A percentile compares a stretch with the other conserved stretches of the same genome.
These are phyloP conservation scores for Kuraishia piskuri DNA, from an alignment of 805 yeast genomes.

Conservation along the genomic window DNA sequence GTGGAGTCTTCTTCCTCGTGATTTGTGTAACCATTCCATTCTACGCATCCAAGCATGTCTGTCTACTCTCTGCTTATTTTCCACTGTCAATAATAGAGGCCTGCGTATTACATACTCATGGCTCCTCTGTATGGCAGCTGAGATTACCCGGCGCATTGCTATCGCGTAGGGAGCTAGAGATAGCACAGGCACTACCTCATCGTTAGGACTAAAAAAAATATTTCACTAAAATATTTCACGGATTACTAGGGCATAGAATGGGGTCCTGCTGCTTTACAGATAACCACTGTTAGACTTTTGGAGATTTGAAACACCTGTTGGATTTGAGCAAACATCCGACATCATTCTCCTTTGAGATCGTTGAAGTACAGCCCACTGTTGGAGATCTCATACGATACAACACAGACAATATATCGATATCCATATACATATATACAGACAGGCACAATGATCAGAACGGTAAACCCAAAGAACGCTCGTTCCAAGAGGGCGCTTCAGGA, in stretches of 20 bases:
- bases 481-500: conserved; percentile 90
- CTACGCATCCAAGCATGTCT: background rate
- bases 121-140: background rate
- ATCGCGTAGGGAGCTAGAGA: background rate
- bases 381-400: no score
- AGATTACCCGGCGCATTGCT: background rate
- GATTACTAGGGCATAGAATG: background rate
- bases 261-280: background rate
- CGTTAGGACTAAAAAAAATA: background rate
- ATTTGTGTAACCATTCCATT: no score
- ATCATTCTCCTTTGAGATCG: no score
- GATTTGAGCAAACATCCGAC: no score
- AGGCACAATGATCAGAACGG: conserved; percentile 34
- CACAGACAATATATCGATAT: no score
- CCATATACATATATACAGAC: background rate
- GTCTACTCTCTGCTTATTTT: background rate
- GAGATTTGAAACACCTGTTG: no score
- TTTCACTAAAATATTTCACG: background rate
- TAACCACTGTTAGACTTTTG: no score
- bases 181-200: background rate
- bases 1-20: no score
- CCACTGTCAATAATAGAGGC: background rate
- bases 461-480: conserved; percentile 91
- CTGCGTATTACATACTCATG: background rate
- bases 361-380: no score